Base-by-base conservation (phyloP, 345 rosid species). In the Corchorus olitorius region DNA sequence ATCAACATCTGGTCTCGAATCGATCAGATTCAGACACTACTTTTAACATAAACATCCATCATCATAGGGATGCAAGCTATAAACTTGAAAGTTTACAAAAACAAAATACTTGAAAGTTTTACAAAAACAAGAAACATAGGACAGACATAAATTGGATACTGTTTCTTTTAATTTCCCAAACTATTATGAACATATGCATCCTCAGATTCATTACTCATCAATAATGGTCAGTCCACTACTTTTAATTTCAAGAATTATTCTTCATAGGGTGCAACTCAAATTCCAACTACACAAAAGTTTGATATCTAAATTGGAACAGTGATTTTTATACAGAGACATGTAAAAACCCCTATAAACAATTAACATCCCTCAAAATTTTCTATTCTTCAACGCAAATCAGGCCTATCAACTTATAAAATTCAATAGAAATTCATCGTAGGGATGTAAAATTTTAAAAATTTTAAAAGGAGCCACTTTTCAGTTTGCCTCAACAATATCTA, bases 11-110 rank as follows among this genome's bases (percentile, higher is more conserved):
- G 16, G 48, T 73, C 55, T 1, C 45, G 19, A 3, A 73, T 43
- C 5, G 10, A 43, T 59, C 66, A 59, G 66, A 10, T 65, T 73
- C 66, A 59, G 66, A 10, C 76, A 39, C 76, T 59, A 73, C 76
- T 73, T 73, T 59, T 73, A 73, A 73, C 76, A 22, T 59, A 10
- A 16, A 55, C 14, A 35, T 17, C 2, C 19, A 9, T 49, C 58
- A 74, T 62, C 76, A 72, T 20, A 11, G 34, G 68, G 59, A 27
- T 43, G 76, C 76, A 73, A 27, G 48, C 19, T 15, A 8, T 13
- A 0, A 11, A 46, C 48, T 69, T 69, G 20, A 15, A n/a, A 41
- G 37, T 48, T 49, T 45, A 14, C 35, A 69, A 49, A 33, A 3
- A 56, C 7, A 17, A 56, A 34, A 7, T 0, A 35, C 0, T 33